Conservation (phyloP, 768 basidiomycete species). For the Clitopilus passeckerianus region DNA sequence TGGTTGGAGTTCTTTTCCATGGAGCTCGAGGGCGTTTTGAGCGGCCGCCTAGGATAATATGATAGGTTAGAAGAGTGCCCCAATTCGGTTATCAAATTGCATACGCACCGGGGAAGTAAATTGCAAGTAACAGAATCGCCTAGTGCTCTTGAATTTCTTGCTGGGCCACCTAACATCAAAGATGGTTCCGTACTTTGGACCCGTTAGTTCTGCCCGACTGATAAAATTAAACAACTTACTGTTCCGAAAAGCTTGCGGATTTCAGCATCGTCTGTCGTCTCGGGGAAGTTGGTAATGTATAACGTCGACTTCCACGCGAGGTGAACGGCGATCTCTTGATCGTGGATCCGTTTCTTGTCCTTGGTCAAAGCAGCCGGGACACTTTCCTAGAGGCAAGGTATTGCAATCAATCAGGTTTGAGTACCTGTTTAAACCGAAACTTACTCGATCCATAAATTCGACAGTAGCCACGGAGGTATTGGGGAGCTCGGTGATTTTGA, state of each 20-base stretch:
- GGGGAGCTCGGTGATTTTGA: slow-evolving; percentile 66
- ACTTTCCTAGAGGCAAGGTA: slow-evolving; percentile 45
- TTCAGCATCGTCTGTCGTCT: slow-evolving; percentile 69
- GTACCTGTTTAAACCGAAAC: slow-evolving; percentile 10
- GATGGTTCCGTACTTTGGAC: slow-evolving; percentile 73
- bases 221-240: slow-evolving; percentile 35
- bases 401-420: background rate
- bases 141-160: slow-evolving; percentile 88
- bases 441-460: slow-evolving; percentile 72
- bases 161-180: slow-evolving; percentile 98
- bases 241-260: slow-evolving; percentile 75
- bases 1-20: slow-evolving; percentile 71
- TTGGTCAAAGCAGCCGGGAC: slow-evolving; percentile 87
- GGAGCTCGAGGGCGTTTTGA: slow-evolving; percentile 70
- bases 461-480: slow-evolving; percentile 73
- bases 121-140: slow-evolving; percentile 94
- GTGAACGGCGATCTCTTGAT: slow-evolving; percentile 77
- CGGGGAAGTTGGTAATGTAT: slow-evolving; percentile 95
- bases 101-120: slow-evolving; percentile 76
- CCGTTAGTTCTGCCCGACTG: slow-evolving; percentile 4
- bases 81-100: background rate
- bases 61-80: background rate
- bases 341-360: slow-evolving; percentile 85
- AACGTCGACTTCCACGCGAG: slow-evolving; percentile 92
- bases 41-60: slow-evolving; percentile 49